Conservation (phyloP, 805 yeast genomes). For the Candida alai region DNA sequence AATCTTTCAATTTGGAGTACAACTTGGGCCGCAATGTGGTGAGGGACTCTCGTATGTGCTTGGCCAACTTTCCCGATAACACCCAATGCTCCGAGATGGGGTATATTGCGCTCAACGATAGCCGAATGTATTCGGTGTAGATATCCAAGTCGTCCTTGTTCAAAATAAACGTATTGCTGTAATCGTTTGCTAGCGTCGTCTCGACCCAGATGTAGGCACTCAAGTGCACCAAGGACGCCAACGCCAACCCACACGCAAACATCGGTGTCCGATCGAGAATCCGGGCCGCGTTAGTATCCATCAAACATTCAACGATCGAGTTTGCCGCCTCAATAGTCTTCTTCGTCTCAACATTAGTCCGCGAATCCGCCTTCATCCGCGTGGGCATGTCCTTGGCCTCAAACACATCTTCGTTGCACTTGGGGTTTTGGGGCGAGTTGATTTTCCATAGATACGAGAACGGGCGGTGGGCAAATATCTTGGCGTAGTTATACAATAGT, state of each 20-base stretch:
- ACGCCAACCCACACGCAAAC: conserved; percentile 51
- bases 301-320: conserved; percentile 41
- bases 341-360: conserved; percentile 49
- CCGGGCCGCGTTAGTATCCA: conserved; percentile 45
- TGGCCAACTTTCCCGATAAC: conserved; percentile 43
- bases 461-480: conserved; percentile 53
- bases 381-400: conserved; percentile 14
- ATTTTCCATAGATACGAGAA: conserved; percentile 49
- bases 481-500: conserved; percentile 47
- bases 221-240: conserved; percentile 48
- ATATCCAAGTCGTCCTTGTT: conserved; percentile 36
- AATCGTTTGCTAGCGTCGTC: conserved; percentile 21
- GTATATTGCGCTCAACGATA: conserved; percentile 46
- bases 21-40: conserved; percentile 40
- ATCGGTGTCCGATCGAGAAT: conserved; percentile 46
- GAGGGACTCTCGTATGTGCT: conserved; percentile 45
- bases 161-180: conserved; percentile 16
- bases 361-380: conserved; percentile 30
- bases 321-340: conserved; percentile 54
- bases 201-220: conserved; percentile 54
- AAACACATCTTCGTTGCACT: conserved; percentile 11
- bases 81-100: conserved; percentile 52
- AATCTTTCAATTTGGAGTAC: conserved; percentile 32
- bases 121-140: conserved; percentile 46
- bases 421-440: conserved; percentile 14